Conservation (phyloP, 164 flowering plant species). For the Vitis amurensis region DNA sequence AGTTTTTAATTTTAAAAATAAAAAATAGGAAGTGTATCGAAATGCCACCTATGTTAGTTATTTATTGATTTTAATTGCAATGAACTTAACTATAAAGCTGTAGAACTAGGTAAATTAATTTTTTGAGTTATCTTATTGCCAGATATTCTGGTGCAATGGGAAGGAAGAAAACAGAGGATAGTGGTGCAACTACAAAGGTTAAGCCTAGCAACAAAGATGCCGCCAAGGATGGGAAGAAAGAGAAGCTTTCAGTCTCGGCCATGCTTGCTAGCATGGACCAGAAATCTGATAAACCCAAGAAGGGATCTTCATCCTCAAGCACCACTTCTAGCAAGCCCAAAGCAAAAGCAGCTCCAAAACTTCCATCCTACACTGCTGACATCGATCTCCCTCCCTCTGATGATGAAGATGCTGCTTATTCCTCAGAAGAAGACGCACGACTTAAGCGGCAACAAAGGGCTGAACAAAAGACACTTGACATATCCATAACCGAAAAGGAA, state of each 20-base stretch:
- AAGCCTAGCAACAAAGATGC: slow-evolving; percentile 27
- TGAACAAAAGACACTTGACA: too few species aligned
- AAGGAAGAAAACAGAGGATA: slow-evolving; percentile 58
- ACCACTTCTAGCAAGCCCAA: slow-evolving; percentile 33
- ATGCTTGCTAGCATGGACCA: slow-evolving; percentile 86
- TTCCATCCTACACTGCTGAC: slow-evolving; percentile 57
- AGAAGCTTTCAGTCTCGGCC: slow-evolving; percentile 64
- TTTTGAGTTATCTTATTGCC: too few species aligned
- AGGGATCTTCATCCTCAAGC: slow-evolving; percentile 32
- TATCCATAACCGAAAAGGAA: too few species aligned
- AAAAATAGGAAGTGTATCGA: too few species aligned
- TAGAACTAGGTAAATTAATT: too few species aligned
- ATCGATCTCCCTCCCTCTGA: slow-evolving; percentile 87
- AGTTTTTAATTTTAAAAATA: too few species aligned
- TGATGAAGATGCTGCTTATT: slow-evolving; percentile 53
- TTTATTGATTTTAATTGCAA: too few species aligned
- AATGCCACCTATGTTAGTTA: too few species aligned
- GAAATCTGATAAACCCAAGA: slow-evolving; percentile 62
- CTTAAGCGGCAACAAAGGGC: too few species aligned
- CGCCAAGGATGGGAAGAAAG: slow-evolving; percentile 45
- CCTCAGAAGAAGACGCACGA: slow-evolving; percentile 20
- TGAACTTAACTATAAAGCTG: too few species aligned
- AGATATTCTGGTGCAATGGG: slow-evolving; percentile 39
- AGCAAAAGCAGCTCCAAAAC: slow-evolving; percentile 33
- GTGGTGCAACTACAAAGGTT: slow-evolving; percentile 31